Base-by-base conservation (phyloP, 306 rosid genomes). In the Urtica urens region DNA sequence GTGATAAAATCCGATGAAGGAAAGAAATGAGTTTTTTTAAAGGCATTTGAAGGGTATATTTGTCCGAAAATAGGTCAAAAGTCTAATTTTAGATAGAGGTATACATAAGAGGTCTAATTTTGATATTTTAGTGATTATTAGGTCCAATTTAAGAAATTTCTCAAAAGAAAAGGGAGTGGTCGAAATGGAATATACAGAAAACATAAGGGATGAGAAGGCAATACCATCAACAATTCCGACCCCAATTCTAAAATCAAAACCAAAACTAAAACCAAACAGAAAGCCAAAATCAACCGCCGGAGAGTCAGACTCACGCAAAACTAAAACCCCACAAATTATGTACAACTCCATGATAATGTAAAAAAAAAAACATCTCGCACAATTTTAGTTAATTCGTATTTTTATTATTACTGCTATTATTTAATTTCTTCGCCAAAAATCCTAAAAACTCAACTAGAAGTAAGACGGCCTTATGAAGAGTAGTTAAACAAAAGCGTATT, bases 281-380 rank as follows among this genome's bases (percentile, higher is more conserved):
- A 34, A 34, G 24, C 51, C 34, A 14, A 1, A 46, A 29, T 7
- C 51, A 16, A 33, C 38, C 53, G 16, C 28, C 39, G 28, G 46
- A 49, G 49, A 55, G 65, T 59, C 65, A 49, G 49, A 55, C 56
- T 59, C 65, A 19, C 15, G 56, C 38, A 59, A 47, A 47, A 59
- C 64, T 27, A 46, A 48, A 40, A 60, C 43, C 44, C 38, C 49
- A 44, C 35, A 14, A 33, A 35, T 35, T 35, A 18, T 16, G 55
- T 43, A 21, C 57, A 3, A 35, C 40, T 10, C 11, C 40, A n/a
- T n/a, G n/a, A n/a, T n/a, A n/a, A n/a, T n/a, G n/a, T n/a, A 35
- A 35, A 14, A 35, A 35, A 2, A 35, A 35, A 28, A 38, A 8
- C 29, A 4, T 4, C 23, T 17, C 10, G 13, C 14, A n/a, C 40